Conservation (phyloP, 306 rosid species). For the Herpetospermum pedunculosum region DNA sequence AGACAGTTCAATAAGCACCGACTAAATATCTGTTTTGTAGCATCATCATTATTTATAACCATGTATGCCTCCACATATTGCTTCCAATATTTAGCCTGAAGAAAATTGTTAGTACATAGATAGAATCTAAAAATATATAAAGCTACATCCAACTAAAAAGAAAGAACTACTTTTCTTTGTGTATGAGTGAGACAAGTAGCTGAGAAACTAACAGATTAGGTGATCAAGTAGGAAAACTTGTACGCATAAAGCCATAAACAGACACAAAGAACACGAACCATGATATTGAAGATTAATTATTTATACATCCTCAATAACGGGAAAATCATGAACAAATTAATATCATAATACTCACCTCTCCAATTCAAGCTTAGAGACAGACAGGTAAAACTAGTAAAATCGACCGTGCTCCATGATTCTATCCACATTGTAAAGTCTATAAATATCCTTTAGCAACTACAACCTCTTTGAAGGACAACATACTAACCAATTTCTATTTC, state of each 20-base stretch:
- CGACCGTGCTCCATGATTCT: neutral
- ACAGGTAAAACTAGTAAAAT: neutral
- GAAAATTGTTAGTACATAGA: constrained; percentile 5
- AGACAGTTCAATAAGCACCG: constrained; percentile 79
- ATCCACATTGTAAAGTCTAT: neutral
- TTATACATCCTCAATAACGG: neutral
- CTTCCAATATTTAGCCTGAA: constrained; percentile 92
- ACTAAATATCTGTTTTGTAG: constrained; percentile 81
- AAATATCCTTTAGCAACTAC: neutral
- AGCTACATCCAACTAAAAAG: neutral
- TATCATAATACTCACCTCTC: neutral
- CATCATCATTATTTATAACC: constrained; percentile 86
- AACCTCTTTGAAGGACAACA: neutral
- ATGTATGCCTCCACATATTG: constrained; percentile 92
- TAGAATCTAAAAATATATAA: neutral
- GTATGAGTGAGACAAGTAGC: neutral
- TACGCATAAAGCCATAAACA: neutral
- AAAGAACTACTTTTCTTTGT: neutral
- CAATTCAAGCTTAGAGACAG: neutral
- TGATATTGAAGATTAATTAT: neutral
- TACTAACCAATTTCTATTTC: neutral
- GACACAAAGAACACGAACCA: neutral
- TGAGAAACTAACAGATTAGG: neutral
- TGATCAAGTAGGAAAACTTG: neutral
- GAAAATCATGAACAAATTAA: neutral